phyloP scores from a whole-genome alignment of 2,329 filamentous ascomycete species.

The Ophiocordyceps unilateralis region DNA sequence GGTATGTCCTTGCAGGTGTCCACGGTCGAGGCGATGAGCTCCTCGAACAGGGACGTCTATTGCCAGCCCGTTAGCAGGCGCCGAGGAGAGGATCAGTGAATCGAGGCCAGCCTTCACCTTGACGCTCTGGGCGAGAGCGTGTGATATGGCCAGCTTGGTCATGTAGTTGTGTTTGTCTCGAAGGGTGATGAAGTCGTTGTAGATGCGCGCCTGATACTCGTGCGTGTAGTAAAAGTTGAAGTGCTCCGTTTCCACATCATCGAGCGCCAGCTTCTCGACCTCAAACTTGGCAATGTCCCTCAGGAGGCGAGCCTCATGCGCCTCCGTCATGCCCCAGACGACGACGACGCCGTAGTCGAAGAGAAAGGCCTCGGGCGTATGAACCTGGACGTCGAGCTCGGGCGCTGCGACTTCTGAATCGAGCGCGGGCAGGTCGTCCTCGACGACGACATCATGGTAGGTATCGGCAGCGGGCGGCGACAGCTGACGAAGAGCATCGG shows the following conservation, averaged over 20 bases:
- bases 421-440: not conserved
- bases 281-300: conserved; percentile 94
- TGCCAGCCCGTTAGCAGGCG: not conserved
- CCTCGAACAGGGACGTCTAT: conserved; percentile 86
- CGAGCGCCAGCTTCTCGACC: conserved; percentile 68
- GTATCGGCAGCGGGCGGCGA: conserved; percentile 22
- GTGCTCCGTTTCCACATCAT: conserved; percentile 87
- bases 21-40: conserved; percentile 85
- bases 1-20: conserved; percentile 87
- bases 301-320: conserved; percentile 76
- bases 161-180: conserved; percentile 93
- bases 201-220: conserved; percentile 95
- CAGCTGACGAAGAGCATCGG: conserved; percentile 26
- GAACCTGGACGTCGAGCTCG: conserved; percentile 74
- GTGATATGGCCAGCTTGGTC: conserved; percentile 92
- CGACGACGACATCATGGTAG: conserved; percentile 8
- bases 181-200: conserved; percentile 96
- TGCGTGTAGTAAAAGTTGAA: conserved; percentile 99
- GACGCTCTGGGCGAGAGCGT: conserved; percentile 87
- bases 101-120: conserved; percentile 37
- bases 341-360: conserved; percentile 97
- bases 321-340: conserved; percentile 93
- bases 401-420: not conserved
- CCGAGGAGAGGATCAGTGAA: not conserved
- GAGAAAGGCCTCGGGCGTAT: conserved; percentile 86